Evolutionary conservation across 345 rosid genomes (phyloP), one percentile per base, ranked within the genome.

Genomic region (Eucalyptus tenuipes): DNA sequence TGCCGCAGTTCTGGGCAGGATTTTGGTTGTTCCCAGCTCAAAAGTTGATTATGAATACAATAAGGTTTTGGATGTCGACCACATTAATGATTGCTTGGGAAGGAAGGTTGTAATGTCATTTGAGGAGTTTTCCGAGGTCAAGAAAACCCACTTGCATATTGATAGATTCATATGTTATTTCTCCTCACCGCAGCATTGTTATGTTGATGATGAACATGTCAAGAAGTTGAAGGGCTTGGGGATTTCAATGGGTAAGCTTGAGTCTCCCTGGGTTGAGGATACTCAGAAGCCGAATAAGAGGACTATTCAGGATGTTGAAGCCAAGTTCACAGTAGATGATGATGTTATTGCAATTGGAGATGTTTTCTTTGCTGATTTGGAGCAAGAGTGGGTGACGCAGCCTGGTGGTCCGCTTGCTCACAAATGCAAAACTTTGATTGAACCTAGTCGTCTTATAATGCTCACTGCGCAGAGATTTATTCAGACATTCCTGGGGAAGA

Each of bases 361-460:
- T 87, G 96, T 97, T 88, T 97, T 93, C 88, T 97, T 89, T 90
- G 98, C 99, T 6, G 92, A 95, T 89, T 89, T 97, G 87, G 99
- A 97, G 91, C 87, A 87, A 86, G 94, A 95, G 20, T 93, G 96
- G 99, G 91, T 94, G 89, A 92, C 92, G 97, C 99, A 96, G 93
- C 96, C 99, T 44, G 98, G 99, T 85, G 99, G 99, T 88, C 98
- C 99, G 2, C 66, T 97, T 88, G 93, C 95, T 59, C 99, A 97
- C 89, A 95, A 95, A 89, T 97, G 99, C 90, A 96, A 93, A 94
- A 93, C 96, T 87, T 93, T 97, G 94, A 90, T 97, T 59, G 99
- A 97, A 91, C 99, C 99, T 1, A 96, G 95, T 87, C 94, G 90
- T 89, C 93, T 95, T 47, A 96, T 97, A 87, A 31, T 90, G 93